A percentile compares a stretch with the other conserved stretches of the same genome.
phyloP scores from a whole-genome alignment of 129 eudicot genomes.

The Silybum marianum region DNA sequence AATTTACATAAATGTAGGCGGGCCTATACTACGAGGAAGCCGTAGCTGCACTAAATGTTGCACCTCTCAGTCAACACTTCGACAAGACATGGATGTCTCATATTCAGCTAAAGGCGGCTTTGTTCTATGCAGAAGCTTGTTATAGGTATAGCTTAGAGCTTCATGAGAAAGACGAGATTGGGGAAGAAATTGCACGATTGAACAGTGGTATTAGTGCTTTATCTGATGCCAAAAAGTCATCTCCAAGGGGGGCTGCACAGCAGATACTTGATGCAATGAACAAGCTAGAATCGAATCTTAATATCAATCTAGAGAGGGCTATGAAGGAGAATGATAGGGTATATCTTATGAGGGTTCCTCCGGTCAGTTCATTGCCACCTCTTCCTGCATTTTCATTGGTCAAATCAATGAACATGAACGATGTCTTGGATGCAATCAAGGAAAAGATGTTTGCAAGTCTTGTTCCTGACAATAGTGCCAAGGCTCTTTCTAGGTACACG shows the following conservation, averaged over 20 bases:
- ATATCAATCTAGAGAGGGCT: constrained; percentile 74
- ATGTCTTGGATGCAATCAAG: constrained; percentile 82
- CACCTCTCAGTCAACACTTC: constrained; percentile 80
- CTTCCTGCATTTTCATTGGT: constrained; percentile 81
- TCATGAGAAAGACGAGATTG: constrained; percentile 88
- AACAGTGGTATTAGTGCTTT: constrained; percentile 65
- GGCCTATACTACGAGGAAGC: constrained; percentile 89
- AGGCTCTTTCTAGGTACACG: constrained; percentile 85
- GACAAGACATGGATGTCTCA: constrained; percentile 85
- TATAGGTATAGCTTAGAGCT: constrained; percentile 85
- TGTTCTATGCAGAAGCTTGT: constrained; percentile 89
- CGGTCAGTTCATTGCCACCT: constrained; percentile 67
- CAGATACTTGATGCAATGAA: constrained; percentile 76
- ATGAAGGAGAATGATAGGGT: constrained; percentile 88
- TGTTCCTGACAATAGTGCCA: constrained; percentile 86
- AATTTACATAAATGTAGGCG: constrained; percentile 46
- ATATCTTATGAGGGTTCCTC: constrained; percentile 87
- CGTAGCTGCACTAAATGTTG: constrained; percentile 59
- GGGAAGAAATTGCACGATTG: constrained; percentile 82
- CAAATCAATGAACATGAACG: constrained; percentile 74
- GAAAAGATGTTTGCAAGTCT: constrained; percentile 86
- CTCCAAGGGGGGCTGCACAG: constrained; percentile 73
- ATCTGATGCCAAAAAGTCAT: constrained; percentile 65
- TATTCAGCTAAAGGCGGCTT: constrained; percentile 82
- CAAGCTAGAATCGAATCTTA: constrained; percentile 64